Evolutionary conservation across 306 rosid genomes (phyloP), one percentile per base, ranked within the genome.

Genomic region (Cucurbita moschata): DNA sequence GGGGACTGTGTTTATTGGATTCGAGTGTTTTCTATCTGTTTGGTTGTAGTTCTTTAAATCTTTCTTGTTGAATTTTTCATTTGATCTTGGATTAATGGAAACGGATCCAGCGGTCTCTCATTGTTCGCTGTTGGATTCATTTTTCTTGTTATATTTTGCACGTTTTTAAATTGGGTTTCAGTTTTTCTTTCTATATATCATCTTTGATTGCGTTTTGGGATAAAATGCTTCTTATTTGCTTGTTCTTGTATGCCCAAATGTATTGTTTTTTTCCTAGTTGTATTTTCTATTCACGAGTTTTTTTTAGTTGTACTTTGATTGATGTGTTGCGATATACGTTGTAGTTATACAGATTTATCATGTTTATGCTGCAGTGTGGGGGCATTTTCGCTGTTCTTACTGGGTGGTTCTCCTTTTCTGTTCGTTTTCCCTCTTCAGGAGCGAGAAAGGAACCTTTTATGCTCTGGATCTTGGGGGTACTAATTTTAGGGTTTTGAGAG

Each of bases 391-490:
- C 50, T 72, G 54, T 57, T 54, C 76, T 73, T 13, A 54, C 54
- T 54, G 53, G 52, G 39, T 72, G 65, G 72, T 77, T 74, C 43
- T 69, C 75, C 40, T 66, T 74, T 74, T 37, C 21, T 15, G 58
- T 11, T 23, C 23, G 14, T 54, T 76, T 75, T 52, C 40, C 62
- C 53, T 61, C 55, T 77, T 63, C 88, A 92, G 98, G 86, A 85
- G 83, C 7, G 96, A 92, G 80, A 84, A 72, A 70, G 98, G 96
- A 83, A 87, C 89, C 63, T 88, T 83, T 76, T 92, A 90, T 81
- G 96, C 96, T 7, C 87, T 92, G 77, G 90, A 92, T 87, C 92
- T 92, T 72, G 96, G 96, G 53, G 98, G 93, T 62, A 88, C 98
- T 67, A 87, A 92, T 86, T 90, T 88, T 83, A 79, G 98, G 91